Base-by-base conservation (phyloP, 768 basidiomycete genomes). In the Boletus barrowsii region DNA sequence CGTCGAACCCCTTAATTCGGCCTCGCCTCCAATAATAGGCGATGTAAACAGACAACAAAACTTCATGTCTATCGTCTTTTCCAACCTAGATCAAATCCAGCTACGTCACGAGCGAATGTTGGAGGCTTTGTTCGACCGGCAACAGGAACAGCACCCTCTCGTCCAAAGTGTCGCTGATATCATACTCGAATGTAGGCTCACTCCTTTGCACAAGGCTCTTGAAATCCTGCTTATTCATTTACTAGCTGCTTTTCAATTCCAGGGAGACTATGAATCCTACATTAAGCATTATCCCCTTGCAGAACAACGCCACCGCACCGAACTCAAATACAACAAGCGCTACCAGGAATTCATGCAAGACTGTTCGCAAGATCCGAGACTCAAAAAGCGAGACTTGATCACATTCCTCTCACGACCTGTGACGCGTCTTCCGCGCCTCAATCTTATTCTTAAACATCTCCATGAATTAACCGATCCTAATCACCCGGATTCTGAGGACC, bases 251-350 rank as follows among this genome's bases (percentile, higher is more conserved):
- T 64, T 73, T 45, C 62, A 68, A 32, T 90, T 88, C 68, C 82
- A 83, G 37, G 69, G 72, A 14, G 81, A 80, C 10, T 93, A 93
- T 57, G 91, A 93, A 58, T 76, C 76, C 1, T 93, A 93, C 69
- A 89, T 93, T 71, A 89, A 93, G 64, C 84, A 93, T 57, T 95
- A 93, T 57, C 93, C 93, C 4, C 76, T 95, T 42, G 83, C 93
- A 1, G 90, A 94, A 64, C 88, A 89, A 10, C 78, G 78, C 24
- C 90, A 95, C 62, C 86, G 88, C 48, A 80, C 83, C 30, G 90
- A 95, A 65, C 77, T 89, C 41, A 83, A 79, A 51, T 76, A 74
- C 29, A 95, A 92, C 67, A 72, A 76, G 11, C 72, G 69, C 3
- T 96, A 95, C 66, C 80, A 81, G 53, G 67, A 72, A 18, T 91